Conservation (phyloP, 495 filamentous ascomycete genomes). For the Neurospora sp. region DNA sequence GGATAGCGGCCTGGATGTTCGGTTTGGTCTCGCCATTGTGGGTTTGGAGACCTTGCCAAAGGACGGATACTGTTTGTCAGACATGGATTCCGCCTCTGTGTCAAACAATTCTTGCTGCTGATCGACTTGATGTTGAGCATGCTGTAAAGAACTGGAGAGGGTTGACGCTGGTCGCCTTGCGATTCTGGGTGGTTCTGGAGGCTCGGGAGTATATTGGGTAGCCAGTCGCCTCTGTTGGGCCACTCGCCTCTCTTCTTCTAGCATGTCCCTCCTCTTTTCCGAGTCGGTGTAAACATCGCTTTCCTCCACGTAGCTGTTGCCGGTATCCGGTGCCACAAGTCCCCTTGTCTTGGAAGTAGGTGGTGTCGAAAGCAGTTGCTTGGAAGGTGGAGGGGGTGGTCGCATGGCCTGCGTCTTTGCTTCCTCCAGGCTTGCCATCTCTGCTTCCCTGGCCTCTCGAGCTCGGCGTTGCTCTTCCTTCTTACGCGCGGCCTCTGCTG, state of each 20-base stretch:
- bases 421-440: neutral
- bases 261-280: neutral
- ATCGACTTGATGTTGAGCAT: neutral
- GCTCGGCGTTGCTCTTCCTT: neutral
- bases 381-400: neutral
- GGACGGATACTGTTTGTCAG: neutral
- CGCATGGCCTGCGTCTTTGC: neutral
- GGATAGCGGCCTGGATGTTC: neutral
- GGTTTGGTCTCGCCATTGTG: neutral
- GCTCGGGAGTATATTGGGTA: neutral
- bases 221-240: neutral
- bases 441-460: neutral
- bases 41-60: neutral
- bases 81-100: neutral
- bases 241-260: neutral
- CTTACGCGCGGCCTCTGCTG: conserved; percentile 1
- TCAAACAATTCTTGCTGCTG: neutral
- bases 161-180: neutral
- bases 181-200: neutral
- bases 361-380: neutral
- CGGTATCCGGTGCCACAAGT: neutral
- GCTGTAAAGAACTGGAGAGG: neutral
- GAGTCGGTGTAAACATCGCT: neutral
- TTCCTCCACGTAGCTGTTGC: neutral
- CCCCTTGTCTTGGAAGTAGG: neutral